Evolutionary conservation across 257 asterid species (phyloP), one percentile per base, ranked within the genome.

Genomic region (Lycium barbarum): DNA sequence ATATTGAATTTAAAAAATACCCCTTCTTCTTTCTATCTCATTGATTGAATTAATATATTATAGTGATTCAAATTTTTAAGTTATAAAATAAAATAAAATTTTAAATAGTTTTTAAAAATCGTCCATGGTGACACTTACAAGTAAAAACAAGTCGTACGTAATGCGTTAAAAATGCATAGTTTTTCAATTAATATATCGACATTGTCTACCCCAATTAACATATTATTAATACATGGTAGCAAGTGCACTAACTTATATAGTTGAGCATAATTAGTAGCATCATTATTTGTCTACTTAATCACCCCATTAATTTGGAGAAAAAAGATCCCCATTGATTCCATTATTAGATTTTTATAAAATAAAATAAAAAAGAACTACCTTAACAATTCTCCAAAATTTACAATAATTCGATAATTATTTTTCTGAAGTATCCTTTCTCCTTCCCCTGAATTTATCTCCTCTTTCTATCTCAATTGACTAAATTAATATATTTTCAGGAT

Each of bases 281-380:
- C 79, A 70, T 70, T 70, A 17, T 70, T 3, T 70, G 79, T 33
- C 12, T 7, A 9, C 7, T 76, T 49, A 76, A 51, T 76, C 81
- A 49, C 81, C 6, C 10, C 10, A n/a, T 71, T 71, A 71, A 40
- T 71, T 71, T 6, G 33, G 40, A 47, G 59, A 3, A 14, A 20
- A 13, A 6, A 36, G 15, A 9, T 5, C 13, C 17, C 3, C 33
- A 71, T 0, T 71, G 7, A 70, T 70, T 70, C 7, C 53, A 70
- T 70, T 38, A 70, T 38, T 70, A 70, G 7, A 14, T 38, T 38
- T 11, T 36, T 14, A 67, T 14, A 5, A 13, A 9, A 0, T 7
- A 1, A 62, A 62, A 65, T 13, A 62, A 18, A 18, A 17, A 57
- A n/a, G 1, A 26, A 26, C 33, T 26, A 26, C 33, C 33, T 26